phyloP scores from a whole-genome alignment of 1,284 basidiomycete genomes.

The Limonomyces culmigenus region DNA sequence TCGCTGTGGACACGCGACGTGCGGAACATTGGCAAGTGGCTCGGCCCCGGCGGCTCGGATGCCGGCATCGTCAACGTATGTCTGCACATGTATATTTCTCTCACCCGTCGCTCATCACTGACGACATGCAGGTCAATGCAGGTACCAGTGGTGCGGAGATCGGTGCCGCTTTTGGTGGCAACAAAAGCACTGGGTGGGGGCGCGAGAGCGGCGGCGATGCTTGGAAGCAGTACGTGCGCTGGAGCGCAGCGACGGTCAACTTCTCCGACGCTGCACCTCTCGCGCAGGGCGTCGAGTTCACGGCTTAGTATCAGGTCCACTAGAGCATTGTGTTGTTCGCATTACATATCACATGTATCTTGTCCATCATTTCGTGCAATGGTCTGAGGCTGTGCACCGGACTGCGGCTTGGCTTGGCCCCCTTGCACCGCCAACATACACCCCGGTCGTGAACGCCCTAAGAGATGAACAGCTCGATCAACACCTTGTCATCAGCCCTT shows the following conservation, averaged over 20 bases:
- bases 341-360: too few relatives aligned
- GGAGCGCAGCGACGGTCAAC: constrained; percentile 87
- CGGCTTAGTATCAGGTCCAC: too few relatives aligned
- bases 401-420: too few relatives aligned
- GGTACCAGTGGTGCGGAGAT: constrained; percentile 93
- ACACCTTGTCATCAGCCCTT: too few relatives aligned
- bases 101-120: constrained; percentile 5
- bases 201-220: constrained; percentile 92
- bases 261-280: constrained; percentile 79
- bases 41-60: constrained; percentile 78
- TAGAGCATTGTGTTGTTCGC: too few relatives aligned
- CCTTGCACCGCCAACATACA: too few relatives aligned
- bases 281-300: constrained; percentile 84
- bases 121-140: constrained; percentile 55
- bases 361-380: too few relatives aligned
- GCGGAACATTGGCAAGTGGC: constrained; percentile 75
- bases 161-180: constrained; percentile 82
- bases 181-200: constrained; percentile 90
- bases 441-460: too few relatives aligned
- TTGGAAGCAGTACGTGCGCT: constrained; percentile 87
- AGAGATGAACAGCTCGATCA: too few relatives aligned
- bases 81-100: constrained; percentile 10
- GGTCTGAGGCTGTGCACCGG: too few relatives aligned
- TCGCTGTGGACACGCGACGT: constrained; percentile 83
- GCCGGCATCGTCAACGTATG: constrained; percentile 81